phyloP scores from a whole-genome alignment of 129 eudicot species.

The Solidago caesia region DNA sequence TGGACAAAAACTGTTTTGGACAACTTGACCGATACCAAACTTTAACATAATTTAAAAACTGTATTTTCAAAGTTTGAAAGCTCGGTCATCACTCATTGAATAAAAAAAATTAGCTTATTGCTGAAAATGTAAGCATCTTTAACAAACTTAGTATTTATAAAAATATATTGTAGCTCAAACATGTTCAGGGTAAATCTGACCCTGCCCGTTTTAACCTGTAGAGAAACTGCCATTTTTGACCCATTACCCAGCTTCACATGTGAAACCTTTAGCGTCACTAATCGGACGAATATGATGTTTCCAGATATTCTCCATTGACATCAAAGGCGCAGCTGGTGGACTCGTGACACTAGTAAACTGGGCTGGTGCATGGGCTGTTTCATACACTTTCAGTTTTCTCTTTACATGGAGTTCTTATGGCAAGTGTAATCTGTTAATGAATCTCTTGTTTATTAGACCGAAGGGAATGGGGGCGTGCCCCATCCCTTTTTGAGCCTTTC shows the following conservation, averaged over 20 bases:
- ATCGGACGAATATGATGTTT: constrained; percentile 5
- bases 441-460: background rate
- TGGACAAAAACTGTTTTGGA: background rate
- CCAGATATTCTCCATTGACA: constrained; percentile 53
- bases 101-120: too few relatives aligned
- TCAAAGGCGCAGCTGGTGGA: constrained; percentile 65
- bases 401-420: constrained; percentile 64
- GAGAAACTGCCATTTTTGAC: background rate
- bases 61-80: too few relatives aligned
- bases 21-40: background rate
- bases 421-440: constrained; percentile 5
- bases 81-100: too few relatives aligned
- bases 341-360: constrained; percentile 59
- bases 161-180: too few relatives aligned
- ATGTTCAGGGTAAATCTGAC: background rate
- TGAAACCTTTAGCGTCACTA: background rate
- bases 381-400: constrained; percentile 61
- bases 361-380: constrained; percentile 62
- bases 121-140: too few relatives aligned
- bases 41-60: too few relatives aligned
- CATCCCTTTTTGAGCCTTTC: too few relatives aligned
- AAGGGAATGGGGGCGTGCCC: too few relatives aligned
- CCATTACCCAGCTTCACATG: background rate
- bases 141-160: too few relatives aligned
- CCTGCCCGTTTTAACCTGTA: background rate